phyloP scores from a whole-genome alignment of 2,329 filamentous ascomycete species.

The Alternaria brassicae region DNA sequence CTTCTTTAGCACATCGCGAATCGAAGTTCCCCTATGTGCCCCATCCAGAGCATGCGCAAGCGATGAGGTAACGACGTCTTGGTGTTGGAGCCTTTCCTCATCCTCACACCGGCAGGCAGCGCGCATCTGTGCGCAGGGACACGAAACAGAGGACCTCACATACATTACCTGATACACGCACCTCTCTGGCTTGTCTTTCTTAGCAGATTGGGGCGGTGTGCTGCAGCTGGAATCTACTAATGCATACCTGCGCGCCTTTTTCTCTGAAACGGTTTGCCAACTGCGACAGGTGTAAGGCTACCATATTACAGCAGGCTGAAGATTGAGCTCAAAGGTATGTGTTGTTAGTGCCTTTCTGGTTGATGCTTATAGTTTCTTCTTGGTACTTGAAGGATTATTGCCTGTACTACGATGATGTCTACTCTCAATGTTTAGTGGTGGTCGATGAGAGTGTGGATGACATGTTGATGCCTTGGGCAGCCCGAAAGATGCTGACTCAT shows the following conservation, averaged over 20 bases:
- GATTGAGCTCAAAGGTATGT: conserved; percentile 7
- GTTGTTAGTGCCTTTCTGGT: conserved; percentile 2
- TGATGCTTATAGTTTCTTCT: neutral
- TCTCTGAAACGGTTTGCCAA: conserved; percentile 21
- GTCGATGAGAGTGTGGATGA: neutral
- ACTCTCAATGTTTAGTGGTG: neutral
- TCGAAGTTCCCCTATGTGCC: neutral
- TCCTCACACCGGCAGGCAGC: conserved; percentile 36
- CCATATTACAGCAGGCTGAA: conserved; percentile 22
- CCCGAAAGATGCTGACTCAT: conserved; percentile 30
- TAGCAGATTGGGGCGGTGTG: conserved; percentile 37
- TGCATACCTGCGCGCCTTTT: conserved; percentile 38
- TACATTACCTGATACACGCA: conserved; percentile 11
- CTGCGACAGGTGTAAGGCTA: conserved; percentile 43
- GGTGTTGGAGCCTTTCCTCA: conserved; percentile 16
- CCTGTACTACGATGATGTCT: neutral
- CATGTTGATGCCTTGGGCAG: conserved; percentile 17
- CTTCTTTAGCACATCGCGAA: neutral
- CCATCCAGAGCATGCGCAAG: neutral
- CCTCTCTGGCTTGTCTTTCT: conserved; percentile 35
- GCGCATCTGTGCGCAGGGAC: conserved; percentile 21
- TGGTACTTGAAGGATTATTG: neutral
- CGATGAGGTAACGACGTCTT: neutral
- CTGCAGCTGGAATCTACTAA: conserved; percentile 42
- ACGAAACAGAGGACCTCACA: conserved; percentile 30